Conservation (phyloP, 2,329 filamentous ascomycete genomes). For the Phaeomoniella chlamydospora region DNA sequence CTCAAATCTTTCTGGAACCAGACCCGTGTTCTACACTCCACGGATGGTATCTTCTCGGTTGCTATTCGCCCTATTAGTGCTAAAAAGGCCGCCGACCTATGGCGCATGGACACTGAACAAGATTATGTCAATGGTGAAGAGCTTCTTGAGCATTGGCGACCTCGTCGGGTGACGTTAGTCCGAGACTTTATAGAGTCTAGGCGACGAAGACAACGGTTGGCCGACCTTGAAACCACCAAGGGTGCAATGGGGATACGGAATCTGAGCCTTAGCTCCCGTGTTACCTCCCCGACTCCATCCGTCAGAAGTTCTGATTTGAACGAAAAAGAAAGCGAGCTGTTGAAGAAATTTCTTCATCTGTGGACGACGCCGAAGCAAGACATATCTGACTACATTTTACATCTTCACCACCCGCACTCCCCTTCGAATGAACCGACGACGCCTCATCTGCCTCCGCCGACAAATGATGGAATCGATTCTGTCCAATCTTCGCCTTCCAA, state of each 20-base stretch:
- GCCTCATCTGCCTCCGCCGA: conserved; percentile 8
- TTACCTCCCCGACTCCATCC: conserved; percentile 6
- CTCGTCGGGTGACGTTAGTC: conserved; percentile 80
- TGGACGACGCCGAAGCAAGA: conserved; percentile 16
- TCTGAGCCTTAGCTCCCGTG: conserved; percentile 11
- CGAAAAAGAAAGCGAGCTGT: conserved; percentile 17
- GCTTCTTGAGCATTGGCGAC: conserved; percentile 67
- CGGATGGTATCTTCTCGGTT: conserved; percentile 73
- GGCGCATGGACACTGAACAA: conserved; percentile 89
- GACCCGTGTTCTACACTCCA: conserved; percentile 73
- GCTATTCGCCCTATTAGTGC: conserved; percentile 77
- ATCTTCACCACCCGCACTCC: neutral
- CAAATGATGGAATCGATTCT: conserved; percentile 15
- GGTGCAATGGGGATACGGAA: conserved; percentile 25
- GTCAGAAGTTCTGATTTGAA: conserved; percentile 10
- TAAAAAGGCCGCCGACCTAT: conserved; percentile 82
- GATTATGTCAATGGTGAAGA: conserved; percentile 97
- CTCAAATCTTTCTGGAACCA: conserved; percentile 78
- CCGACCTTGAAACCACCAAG: conserved; percentile 59
- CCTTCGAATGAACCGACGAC: conserved; percentile 4
- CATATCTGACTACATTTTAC: conserved; percentile 25
- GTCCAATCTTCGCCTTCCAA: conserved; percentile 21
- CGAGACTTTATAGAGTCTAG: conserved; percentile 67
- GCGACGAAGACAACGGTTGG: conserved; percentile 57
- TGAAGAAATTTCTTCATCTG: conserved; percentile 19